phyloP scores from a whole-genome alignment of 805 yeast species.

The Debaryomyces tyrocola region DNA sequence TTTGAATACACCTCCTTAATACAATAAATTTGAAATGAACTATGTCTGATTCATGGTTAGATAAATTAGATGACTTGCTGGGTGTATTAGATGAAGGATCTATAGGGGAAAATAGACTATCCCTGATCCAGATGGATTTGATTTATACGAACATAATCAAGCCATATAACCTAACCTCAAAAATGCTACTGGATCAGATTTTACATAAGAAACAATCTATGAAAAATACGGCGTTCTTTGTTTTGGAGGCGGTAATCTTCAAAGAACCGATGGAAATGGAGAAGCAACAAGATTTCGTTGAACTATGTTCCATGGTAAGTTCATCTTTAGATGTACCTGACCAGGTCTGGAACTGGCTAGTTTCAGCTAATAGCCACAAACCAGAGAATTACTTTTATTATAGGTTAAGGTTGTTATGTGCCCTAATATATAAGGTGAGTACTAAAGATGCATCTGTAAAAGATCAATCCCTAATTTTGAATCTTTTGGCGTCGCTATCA shows the following conservation, averaged over 20 bases:
- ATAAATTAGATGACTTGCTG: background rate
- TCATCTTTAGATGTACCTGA: too few species aligned
- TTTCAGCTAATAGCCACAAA: background rate
- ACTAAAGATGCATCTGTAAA: background rate
- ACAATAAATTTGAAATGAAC: background rate
- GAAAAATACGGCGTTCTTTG: constrained; percentile 4
- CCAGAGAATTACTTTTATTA: constrained; percentile 3
- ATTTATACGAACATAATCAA: background rate
- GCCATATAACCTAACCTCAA: constrained; percentile 1
- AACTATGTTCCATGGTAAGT: too few species aligned
- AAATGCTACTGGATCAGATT: constrained; percentile 1
- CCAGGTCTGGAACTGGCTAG: constrained; percentile 9
- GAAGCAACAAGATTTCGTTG: too few species aligned
- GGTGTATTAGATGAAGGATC: background rate
- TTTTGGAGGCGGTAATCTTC: constrained; percentile 3
- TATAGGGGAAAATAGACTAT: background rate
- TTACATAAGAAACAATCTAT: background rate
- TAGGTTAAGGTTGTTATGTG: constrained; percentile 5
- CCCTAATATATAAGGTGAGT: background rate
- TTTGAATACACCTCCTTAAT: background rate
- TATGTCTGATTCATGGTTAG: background rate
- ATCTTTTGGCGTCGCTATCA: constrained; percentile 10
- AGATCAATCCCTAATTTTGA: background rate
- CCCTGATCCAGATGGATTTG: background rate
- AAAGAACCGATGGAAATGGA: background rate